Evolutionary conservation across 495 filamentous ascomycete species (phyloP), one percentile per base, ranked within the genome.

Genomic region (Aspergillus ostianus): DNA sequence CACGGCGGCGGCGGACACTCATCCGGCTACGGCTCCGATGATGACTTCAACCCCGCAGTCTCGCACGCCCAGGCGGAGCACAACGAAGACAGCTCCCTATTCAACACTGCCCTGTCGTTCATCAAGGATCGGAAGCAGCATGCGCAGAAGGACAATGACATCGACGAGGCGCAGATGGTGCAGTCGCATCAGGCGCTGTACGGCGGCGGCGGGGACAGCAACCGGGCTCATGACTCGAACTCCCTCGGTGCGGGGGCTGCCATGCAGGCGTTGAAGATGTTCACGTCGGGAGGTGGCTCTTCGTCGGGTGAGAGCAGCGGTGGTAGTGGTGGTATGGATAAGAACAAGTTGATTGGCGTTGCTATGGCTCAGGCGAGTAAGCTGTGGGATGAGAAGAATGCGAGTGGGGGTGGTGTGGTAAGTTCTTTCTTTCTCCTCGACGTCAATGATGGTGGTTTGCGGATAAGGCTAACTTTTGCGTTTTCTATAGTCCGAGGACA

Each of bases 211-310:
- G 64, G 63, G 10, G 69, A 65, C 51, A 70, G 15, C 57, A 64
- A 20, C 65, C 30, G 30, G 30, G 70, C n/a, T 59, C 74, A 78
- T 55, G 71, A 77, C 53, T 70, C 72, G 10, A 55, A 67, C 13
- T 74, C 75, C 2, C 62, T 89, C 18, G 87, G 87, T 18, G 75
- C 79, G 0, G 87, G 85, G 0, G 85, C 86, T 5, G 87, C 87
- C 0, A 79, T 89, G 79, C 83, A 89, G 73, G 87, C 87, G 8
- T 59, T 90, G 64, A 89, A 89, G 78, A 82, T 84, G 81, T 89
- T 88, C 56, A 79, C 74, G 2, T 68, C 71, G 8, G 77, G 80
- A 5, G 49, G 26, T 8, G 26, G 50, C 1, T 23, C 19, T 13
- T 52, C 50, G 36, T 32, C 30, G 1, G 6, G 30, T 4, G 36